These are phyloP conservation scores for Achaetomium macrosporum DNA, from an alignment of 2,329 filamentous ascomycete species.

Conservation along the genomic window DNA sequence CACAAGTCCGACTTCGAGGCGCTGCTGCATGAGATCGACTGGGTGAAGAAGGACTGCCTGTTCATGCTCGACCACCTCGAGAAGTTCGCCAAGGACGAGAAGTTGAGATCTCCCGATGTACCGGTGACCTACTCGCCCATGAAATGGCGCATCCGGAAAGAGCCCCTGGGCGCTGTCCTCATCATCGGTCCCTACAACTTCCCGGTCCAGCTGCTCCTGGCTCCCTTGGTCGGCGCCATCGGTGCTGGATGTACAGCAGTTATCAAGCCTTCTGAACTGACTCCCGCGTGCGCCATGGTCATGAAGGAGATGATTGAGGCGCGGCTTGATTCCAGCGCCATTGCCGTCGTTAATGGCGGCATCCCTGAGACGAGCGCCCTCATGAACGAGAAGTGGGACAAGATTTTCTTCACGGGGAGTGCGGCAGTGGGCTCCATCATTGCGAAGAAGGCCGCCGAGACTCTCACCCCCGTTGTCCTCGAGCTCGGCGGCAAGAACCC, in stretches of 20 bases:
- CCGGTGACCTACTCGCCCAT: constrained; percentile 62
- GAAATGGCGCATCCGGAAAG: constrained; percentile 73
- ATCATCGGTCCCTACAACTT: constrained; percentile 95
- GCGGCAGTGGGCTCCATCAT: constrained; percentile 77
- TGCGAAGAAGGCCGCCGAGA: constrained; percentile 80
- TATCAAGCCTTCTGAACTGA: constrained; percentile 83
- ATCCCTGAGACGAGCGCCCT: constrained; percentile 75
- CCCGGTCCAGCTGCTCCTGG: constrained; percentile 73
- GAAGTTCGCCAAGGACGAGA: constrained; percentile 79
- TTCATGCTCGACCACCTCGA: constrained; percentile 72
- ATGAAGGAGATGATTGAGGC: constrained; percentile 72
- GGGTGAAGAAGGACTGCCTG: constrained; percentile 74
- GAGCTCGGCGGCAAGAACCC: constrained; percentile 92
- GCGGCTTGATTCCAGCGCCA: constrained; percentile 70
- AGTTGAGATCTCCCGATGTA: constrained; percentile 55
- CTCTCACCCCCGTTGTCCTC: constrained; percentile 79
- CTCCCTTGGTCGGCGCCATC: constrained; percentile 82
- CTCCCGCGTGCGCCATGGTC: constrained; percentile 70
- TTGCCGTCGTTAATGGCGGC: constrained; percentile 72
- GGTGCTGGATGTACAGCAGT: constrained; percentile 85
- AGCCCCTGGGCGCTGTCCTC: constrained; percentile 76
- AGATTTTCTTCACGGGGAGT: constrained; percentile 94
- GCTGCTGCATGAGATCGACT: constrained; percentile 67
- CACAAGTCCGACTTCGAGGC: constrained; percentile 73
- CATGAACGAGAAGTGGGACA: constrained; percentile 89